Conservation (phyloP, 228 moss, liverwort and hornwort genomes). For the Sphagnum fallax region DNA sequence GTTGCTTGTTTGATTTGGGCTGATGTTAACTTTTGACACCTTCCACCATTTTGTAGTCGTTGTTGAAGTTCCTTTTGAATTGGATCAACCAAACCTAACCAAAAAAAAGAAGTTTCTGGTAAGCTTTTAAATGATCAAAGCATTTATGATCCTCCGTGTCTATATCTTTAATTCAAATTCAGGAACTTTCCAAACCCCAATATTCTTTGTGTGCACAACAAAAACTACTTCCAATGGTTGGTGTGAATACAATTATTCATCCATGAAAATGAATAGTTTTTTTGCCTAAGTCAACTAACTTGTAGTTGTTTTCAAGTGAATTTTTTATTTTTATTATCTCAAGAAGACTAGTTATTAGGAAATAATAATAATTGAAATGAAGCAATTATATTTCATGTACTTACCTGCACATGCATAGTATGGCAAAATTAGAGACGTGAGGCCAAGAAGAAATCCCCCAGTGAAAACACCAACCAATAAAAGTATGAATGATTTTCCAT, state of each 20-base stretch:
- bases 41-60: slow-evolving; percentile 19
- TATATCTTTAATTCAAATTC: no score
- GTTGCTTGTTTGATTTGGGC: slow-evolving; percentile 37
- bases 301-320: no score
- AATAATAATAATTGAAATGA: not conserved
- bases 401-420: slow-evolving; percentile 24
- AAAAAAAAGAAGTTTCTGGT: not conserved
- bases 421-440: slow-evolving; percentile 12
- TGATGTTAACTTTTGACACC: slow-evolving; percentile 13
- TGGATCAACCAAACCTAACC: slow-evolving; percentile 6
- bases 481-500: not conserved
- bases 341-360: no score
- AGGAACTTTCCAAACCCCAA: no score
- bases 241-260: no score
- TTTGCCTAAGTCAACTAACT: no score
- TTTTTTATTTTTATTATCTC: no score
- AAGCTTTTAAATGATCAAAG: no score
- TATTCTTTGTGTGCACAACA: no score
- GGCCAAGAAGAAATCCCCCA: slow-evolving; percentile 13
- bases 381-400: not conserved
- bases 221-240: no score
- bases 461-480: slow-evolving; percentile 13
- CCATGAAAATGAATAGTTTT: no score
- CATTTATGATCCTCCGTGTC: no score
- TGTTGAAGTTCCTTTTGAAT: slow-evolving; percentile 17